Evolutionary conservation across 2,329 filamentous ascomycete species (phyloP).

Genomic region (Trichoderma polysporum): DNA sequence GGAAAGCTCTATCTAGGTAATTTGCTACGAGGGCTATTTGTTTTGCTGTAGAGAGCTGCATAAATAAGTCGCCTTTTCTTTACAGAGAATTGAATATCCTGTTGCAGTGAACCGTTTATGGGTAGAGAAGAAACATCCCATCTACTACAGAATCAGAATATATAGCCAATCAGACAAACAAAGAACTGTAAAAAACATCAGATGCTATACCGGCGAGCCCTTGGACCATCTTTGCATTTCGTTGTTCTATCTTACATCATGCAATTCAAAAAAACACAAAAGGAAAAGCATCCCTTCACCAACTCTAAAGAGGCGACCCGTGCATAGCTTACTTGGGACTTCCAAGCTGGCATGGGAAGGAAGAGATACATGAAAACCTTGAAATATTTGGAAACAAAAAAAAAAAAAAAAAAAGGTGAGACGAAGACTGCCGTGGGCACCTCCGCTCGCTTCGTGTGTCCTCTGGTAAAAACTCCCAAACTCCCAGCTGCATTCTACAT

Average conservation of each 20-base stretch:
- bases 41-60: neutral
- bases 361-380: neutral
- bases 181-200: neutral
- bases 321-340: neutral
- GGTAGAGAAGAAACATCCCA: no score
- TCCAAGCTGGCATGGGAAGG: neutral
- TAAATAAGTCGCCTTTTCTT: neutral
- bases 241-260: conserved; percentile 1
- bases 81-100: neutral
- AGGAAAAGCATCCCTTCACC: neutral
- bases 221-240: neutral
- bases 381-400: neutral
- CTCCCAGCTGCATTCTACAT: neutral
- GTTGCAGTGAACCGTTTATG: no score
- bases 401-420: neutral
- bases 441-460: neutral
- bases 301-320: neutral
- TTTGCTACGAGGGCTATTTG: neutral
- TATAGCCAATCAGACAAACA: neutral
- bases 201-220: neutral
- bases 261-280: neutral
- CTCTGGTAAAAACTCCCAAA: conserved; percentile 7
- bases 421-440: neutral
- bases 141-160: no score
- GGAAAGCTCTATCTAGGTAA: neutral